phyloP scores from a whole-genome alignment of 305 asterid species.

The Striga hermonthica region DNA sequence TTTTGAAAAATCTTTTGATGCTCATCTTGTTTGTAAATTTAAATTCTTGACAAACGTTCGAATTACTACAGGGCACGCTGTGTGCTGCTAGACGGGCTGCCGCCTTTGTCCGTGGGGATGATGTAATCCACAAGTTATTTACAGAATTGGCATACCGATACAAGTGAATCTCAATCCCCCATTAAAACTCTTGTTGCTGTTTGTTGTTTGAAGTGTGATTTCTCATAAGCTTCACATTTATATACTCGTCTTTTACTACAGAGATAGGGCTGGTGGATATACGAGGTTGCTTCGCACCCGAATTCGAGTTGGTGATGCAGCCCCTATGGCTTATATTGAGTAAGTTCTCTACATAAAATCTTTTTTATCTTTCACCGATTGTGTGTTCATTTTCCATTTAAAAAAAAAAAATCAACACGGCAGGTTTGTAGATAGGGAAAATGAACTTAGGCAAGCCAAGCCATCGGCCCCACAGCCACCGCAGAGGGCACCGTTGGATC shows the following conservation, averaged over 20 bases:
- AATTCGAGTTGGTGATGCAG: slow-evolving; percentile 92
- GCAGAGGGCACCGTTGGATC: slow-evolving; percentile 70
- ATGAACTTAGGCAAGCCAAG: slow-evolving; percentile 82
- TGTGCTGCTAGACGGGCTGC: slow-evolving; percentile 84
- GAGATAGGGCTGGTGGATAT: slow-evolving; percentile 94
- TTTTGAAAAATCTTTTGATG: not conserved
- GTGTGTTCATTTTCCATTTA: not conserved
- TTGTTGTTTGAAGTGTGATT: slow-evolving; percentile 27
- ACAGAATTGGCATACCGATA: slow-evolving; percentile 93
- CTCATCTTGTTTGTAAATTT: not conserved
- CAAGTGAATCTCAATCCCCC: slow-evolving; percentile 51
- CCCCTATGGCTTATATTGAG: slow-evolving; percentile 93
- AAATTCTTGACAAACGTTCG: slow-evolving; percentile 8
- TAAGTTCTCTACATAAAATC: slow-evolving; percentile 35
- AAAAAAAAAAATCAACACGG: not conserved
- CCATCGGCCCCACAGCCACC: slow-evolving; percentile 75
- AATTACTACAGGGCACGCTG: slow-evolving; percentile 60
- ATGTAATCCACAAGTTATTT: slow-evolving; percentile 85
- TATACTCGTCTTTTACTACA: slow-evolving; percentile 29
- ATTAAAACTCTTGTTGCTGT: not conserved
- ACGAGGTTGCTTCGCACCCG: slow-evolving; percentile 89
- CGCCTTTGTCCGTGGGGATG: slow-evolving; percentile 86
- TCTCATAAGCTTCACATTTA: slow-evolving; percentile 19
- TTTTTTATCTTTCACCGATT: slow-evolving; percentile 10
- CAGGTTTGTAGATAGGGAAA: slow-evolving; percentile 91